These are phyloP conservation scores for Diaporthe vaccinii DNA, from an alignment of 2,329 filamentous ascomycete genomes.

Conservation along the genomic window DNA sequence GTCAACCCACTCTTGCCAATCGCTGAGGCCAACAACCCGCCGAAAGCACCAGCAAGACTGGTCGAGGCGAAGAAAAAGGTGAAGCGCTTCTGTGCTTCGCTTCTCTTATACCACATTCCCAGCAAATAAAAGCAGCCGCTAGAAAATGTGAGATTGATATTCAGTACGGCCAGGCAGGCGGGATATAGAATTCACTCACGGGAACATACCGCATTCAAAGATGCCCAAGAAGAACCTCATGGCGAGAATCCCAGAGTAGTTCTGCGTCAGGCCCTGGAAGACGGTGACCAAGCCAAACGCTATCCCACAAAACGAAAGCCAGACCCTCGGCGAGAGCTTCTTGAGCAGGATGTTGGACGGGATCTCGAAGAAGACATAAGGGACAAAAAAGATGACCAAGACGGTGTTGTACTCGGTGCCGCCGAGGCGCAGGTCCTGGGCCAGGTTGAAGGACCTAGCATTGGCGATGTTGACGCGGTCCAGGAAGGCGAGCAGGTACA, in stretches of 20 bases:
- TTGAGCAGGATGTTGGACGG: constrained; percentile 82
- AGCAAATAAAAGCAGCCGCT: constrained; percentile 72
- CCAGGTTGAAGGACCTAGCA: constrained; percentile 76
- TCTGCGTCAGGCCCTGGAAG: constrained; percentile 82
- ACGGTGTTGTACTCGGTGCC: constrained; percentile 78
- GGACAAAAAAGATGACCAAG: constrained; percentile 85
- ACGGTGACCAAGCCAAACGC: constrained; percentile 82
- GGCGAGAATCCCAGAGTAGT: constrained; percentile 81
- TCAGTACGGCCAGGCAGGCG: too few species aligned
- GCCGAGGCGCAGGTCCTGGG: constrained; percentile 72
- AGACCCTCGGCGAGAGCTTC: constrained; percentile 73
- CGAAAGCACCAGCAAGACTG: constrained; percentile 85
- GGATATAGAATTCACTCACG: constrained; percentile 74
- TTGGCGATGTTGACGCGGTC: constrained; percentile 86
- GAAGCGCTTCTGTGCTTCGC: constrained; percentile 91
- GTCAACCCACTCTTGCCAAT: constrained; percentile 78
- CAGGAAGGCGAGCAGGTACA: constrained; percentile 79
- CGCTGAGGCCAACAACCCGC: constrained; percentile 85
- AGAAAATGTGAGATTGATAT: background rate
- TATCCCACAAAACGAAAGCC: constrained; percentile 87
- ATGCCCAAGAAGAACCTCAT: constrained; percentile 89
- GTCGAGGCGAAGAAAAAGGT: constrained; percentile 93
- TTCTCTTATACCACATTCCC: constrained; percentile 90
- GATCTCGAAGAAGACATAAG: constrained; percentile 80
- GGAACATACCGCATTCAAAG: constrained; percentile 83